Evolutionary conservation across 352 stramenopile species (phyloP), one percentile per base, ranked within the genome.

Genomic region (Phytophthora colocasiae): DNA sequence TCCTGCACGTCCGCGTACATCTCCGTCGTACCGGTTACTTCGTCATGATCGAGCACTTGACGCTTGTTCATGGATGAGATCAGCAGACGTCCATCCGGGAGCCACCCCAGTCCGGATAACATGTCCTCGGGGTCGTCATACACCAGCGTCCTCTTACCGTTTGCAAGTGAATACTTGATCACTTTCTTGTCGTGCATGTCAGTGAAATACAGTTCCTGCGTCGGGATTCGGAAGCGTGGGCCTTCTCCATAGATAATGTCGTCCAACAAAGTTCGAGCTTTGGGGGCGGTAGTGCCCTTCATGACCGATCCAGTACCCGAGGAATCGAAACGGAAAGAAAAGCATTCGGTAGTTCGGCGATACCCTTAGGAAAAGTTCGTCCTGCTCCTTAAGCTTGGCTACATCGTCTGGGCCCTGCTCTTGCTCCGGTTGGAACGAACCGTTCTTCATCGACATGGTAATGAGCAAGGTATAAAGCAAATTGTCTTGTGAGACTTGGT

Each of bases 141-240:
- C 17, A 90, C 68, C 2, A 77, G 53, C 12, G 63, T 68, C 17
- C 50, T 62, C 24, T 60, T 45, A n/a, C 80, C 62, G 24, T 57
- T 76, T 3, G 24, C 40, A 24, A 88, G 54, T 14, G 82, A 74
- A 51, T 81, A 85, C 63, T 77, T 77, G 57, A 81, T 45, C 36
- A 90, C 73, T 52, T 79, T 63, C 43, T 81, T 66, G 26, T 49
- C 75, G 62, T 75, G 80, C 77, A 87, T 90, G 32, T 90, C 81
- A n/a, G 69, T 63, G 48, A 84, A 87, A 59, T 88, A 90, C 7
- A 90, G 32, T 22, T 75, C 77, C 1, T 76, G 62, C 39, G 83
- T 70, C 8, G 58, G 9, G 24, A 72, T 0, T 27, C 77, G 81
- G 58, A 88, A 90, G 41, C 81, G 81, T 17, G 77, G 81, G 0